Base-by-base conservation (phyloP, 768 basidiomycete species). In the Cystobasidium ongulense region DNA sequence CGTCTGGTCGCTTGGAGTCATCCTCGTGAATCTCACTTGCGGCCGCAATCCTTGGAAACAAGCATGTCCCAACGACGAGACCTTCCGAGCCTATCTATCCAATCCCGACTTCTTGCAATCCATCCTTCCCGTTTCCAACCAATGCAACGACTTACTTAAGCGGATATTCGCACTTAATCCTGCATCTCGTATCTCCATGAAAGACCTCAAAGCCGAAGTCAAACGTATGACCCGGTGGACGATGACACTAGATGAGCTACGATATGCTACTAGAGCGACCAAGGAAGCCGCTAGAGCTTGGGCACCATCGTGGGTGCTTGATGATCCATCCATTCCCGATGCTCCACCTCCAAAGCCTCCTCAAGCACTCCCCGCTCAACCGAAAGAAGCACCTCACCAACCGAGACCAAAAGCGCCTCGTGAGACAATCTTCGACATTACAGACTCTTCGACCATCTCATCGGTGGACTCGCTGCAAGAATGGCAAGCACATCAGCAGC, bases 1-100 rank as follows among this genome's bases (percentile, higher is more conserved):
- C 81, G 86, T 97, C 76, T 99, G 95, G 95, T 92, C 93, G 8
- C 84, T 98, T 53, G 95, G 93, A 38, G 92, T 97, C 81, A 76
- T 83, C 83, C 74, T 84, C 81, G 84, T 89, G 76, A 93, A 91
- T 81, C 86, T 95, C 82, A 86, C 89, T 59, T 88, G 88, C 68
- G 88, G 88, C 21, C 85, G 88, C 29, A 88, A 87, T 76, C 89
- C 90, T 13, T 93, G 91, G 92, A 83, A 85, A 65, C 85, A 86
- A 76, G 90, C 90, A 1, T 86, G 84, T 68, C 77, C 80, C 5
- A 78, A 75, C 33, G 90, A 92, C 82, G 85, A 86, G 75, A 93
- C 91, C 1, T 99, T 93, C 84, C 79, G 83, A 10, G 85, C 86
- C 0, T 99, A 91, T 81, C 85, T 90, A 73, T 82, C 84, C 75